phyloP scores from a whole-genome alignment of 1,284 basidiomycete species.

The Vanrija pseudolonga region DNA sequence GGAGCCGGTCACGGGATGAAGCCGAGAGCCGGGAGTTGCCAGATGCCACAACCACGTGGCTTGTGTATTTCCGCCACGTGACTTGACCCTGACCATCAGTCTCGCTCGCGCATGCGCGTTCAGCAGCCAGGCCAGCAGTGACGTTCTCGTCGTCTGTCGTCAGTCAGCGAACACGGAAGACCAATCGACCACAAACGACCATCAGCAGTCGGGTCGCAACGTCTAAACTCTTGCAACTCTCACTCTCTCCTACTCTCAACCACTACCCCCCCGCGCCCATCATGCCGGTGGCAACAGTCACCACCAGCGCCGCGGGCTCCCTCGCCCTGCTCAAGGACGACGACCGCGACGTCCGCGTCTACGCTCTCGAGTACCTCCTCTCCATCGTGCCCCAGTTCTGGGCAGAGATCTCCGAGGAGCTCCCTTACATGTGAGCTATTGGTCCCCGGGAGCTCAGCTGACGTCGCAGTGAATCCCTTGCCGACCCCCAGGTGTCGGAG shows the following conservation, averaged over 20 bases:
- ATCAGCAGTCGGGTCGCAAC: too few relatives aligned
- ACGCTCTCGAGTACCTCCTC: constrained; percentile 79
- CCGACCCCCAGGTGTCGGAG: constrained; percentile 65
- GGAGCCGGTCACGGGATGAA: too few relatives aligned
- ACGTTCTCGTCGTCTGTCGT: too few relatives aligned
- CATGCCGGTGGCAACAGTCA: constrained; percentile 43
- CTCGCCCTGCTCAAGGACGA: constrained; percentile 87
- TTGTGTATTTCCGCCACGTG: too few relatives aligned
- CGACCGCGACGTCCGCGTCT: constrained; percentile 70
- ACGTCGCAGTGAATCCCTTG: constrained; percentile 70
- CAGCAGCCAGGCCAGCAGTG: too few relatives aligned
- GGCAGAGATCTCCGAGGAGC: constrained; percentile 94
- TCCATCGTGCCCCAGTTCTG: constrained; percentile 87
- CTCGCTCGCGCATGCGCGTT: too few relatives aligned
- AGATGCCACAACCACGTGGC: too few relatives aligned
- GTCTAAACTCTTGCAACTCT: neutral
- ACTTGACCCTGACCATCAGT: too few relatives aligned
- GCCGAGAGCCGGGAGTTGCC: too few relatives aligned
- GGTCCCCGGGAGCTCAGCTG: neutral
- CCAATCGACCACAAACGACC: too few relatives aligned
- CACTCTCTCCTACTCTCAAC: constrained; percentile 1
- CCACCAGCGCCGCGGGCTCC: constrained; percentile 64
- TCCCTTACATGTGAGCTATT: constrained; percentile 70
- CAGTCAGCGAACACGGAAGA: too few relatives aligned
- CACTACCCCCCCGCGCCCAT: neutral